These are phyloP conservation scores for Claviceps africana DNA, from an alignment of 2,329 filamentous ascomycete species.

Conservation along the genomic window DNA sequence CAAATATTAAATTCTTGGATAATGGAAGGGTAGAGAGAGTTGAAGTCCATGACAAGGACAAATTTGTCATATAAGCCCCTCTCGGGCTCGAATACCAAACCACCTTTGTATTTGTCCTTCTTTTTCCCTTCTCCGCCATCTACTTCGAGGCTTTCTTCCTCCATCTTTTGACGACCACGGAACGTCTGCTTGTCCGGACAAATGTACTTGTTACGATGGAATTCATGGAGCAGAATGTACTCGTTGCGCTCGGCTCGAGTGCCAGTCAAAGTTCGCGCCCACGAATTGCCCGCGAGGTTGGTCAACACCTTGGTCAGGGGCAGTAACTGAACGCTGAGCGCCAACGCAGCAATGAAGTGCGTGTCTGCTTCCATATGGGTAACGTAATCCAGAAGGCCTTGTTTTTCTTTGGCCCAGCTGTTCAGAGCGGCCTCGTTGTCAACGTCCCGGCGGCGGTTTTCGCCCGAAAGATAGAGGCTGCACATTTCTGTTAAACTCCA, in stretches of 20 bases:
- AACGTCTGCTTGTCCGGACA: constrained; percentile 88
- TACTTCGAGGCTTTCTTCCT: constrained; percentile 57
- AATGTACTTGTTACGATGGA: constrained; percentile 93
- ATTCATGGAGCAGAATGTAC: constrained; percentile 96
- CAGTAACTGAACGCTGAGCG: constrained; percentile 78
- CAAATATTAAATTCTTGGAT: constrained; percentile 99
- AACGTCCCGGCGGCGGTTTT: constrained; percentile 63
- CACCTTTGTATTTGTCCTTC: constrained; percentile 98
- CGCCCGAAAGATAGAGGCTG: constrained; percentile 66
- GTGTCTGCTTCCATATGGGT: constrained; percentile 92
- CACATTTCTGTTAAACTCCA: constrained; percentile 99
- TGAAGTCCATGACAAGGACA: constrained; percentile 99
- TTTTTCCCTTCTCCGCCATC: constrained; percentile 70
- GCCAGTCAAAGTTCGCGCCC: constrained; percentile 89
- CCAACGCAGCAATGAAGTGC: constrained; percentile 85
- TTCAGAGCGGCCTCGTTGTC: constrained; percentile 80
- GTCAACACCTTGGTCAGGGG: constrained; percentile 90
- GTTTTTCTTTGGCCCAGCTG: constrained; percentile 63
- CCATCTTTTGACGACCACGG: constrained; percentile 56
- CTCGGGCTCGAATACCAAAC: constrained; percentile 94
- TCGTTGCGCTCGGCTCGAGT: constrained; percentile 96
- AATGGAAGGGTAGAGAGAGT: constrained; percentile 94
- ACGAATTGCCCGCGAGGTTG: constrained; percentile 93
- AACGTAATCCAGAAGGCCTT: constrained; percentile 84
- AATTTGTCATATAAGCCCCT: constrained; percentile 97